Conservation (phyloP, 1,139 yeast genomes). For the Arxiozyma telluris region DNA sequence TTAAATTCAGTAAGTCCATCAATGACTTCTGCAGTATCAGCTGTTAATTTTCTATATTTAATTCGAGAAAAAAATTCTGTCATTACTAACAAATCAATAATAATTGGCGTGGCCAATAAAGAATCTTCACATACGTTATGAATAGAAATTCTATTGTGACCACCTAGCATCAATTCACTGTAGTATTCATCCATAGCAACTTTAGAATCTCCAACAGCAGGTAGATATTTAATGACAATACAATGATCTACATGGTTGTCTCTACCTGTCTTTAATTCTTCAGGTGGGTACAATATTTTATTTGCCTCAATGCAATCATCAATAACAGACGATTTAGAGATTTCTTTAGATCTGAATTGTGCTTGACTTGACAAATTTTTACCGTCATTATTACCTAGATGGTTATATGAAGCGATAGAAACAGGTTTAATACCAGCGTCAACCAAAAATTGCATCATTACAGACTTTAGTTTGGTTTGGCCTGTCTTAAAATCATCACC, state of each 20-base stretch:
- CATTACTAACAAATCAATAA: constrained; percentile 83
- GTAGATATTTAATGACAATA: constrained; percentile 87
- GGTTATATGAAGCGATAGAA: constrained; percentile 92
- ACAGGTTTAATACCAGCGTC: constrained; percentile 96
- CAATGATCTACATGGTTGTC: constrained; percentile 74
- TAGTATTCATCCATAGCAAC: constrained; percentile 98
- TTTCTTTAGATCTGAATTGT: constrained; percentile 93
- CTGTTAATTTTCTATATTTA: constrained; percentile 49
- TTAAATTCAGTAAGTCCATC: constrained; percentile 40
- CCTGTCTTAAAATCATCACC: constrained; percentile 98
- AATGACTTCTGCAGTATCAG: constrained; percentile 29
- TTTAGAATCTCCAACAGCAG: constrained; percentile 93
- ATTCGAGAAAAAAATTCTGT: constrained; percentile 86
- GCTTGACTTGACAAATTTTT: constrained; percentile 82
- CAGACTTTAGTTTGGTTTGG: constrained; percentile 91
- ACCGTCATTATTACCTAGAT: constrained; percentile 94
- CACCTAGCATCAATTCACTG: constrained; percentile 94
- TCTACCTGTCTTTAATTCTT: constrained; percentile 50
- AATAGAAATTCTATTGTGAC: constrained; percentile 87
- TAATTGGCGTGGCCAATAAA: constrained; percentile 85
- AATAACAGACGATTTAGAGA: constrained; percentile 84
- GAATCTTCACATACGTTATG: constrained; percentile 97
- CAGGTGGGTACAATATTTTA: constrained; percentile 74
- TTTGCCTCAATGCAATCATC: constrained; percentile 92
- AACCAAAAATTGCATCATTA: constrained; percentile 87